Conservation (phyloP, 805 yeast species). For the Blastobotrys peoriensis region DNA sequence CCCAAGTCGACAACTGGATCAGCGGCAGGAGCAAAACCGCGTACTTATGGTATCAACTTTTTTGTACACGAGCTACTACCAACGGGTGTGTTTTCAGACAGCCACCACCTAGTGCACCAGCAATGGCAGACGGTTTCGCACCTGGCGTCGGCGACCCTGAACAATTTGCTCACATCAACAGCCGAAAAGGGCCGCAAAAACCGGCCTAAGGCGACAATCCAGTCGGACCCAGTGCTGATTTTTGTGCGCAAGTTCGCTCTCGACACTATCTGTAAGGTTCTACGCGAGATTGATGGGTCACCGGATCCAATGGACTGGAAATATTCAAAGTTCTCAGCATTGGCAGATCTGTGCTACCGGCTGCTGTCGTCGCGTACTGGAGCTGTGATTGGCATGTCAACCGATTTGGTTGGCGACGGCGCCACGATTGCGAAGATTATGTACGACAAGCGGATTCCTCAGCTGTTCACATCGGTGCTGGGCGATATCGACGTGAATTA, state of each 20-base stretch:
- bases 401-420: constrained; percentile 38
- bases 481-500: constrained; percentile 67
- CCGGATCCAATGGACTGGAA: constrained; percentile 35
- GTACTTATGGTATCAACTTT: constrained; percentile 71
- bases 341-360: constrained; percentile 41
- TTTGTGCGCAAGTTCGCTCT: constrained; percentile 68
- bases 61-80: constrained; percentile 70
- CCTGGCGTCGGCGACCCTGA: constrained; percentile 54
- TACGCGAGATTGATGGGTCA: constrained; percentile 45
- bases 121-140: constrained; percentile 52
- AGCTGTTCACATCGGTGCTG: constrained; percentile 50
- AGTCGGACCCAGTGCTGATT: constrained; percentile 58
- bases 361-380: constrained; percentile 26
- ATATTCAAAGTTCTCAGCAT: constrained; percentile 51
- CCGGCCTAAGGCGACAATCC: constrained; percentile 28
- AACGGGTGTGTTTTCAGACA: constrained; percentile 35
- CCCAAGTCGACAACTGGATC: constrained; percentile 9
- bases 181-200: constrained; percentile 36
- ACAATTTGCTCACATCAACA: constrained; percentile 57
- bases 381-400: constrained; percentile 13
- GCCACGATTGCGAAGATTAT: constrained; percentile 59
- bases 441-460: constrained; percentile 52
- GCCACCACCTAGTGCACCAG: constrained; percentile 17
- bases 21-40: constrained; percentile 47
- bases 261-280: constrained; percentile 58